A percentile compares a stretch with the other conserved stretches of the same genome.
Conservation (phyloP, 768 basidiomycete genomes). For the Xerocomus brunneocitrinus region DNA sequence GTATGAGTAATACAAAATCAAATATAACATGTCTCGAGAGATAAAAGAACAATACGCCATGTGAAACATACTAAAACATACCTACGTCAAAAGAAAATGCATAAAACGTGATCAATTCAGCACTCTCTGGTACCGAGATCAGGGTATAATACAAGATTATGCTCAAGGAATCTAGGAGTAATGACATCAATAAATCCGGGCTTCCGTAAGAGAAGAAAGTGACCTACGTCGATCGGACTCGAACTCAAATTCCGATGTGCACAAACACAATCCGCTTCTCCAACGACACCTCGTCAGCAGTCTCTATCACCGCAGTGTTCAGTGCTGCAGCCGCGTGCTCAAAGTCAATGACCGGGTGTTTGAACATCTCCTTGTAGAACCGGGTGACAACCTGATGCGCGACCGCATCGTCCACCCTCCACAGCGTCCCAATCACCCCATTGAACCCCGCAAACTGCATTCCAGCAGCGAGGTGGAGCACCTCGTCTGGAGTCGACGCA, state of each 20-base stretch:
- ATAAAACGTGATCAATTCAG: no score
- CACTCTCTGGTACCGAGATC: no score
- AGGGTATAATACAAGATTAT: no score
- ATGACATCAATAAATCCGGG: no score
- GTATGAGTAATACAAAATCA: no score
- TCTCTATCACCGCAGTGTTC: not conserved
- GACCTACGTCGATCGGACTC: no score
- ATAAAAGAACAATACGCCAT: no score
- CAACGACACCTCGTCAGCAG: not conserved
- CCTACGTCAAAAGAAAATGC: no score
- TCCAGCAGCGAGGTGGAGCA: not conserved
- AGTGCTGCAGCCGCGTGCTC: not conserved
- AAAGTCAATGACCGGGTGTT: not conserved
- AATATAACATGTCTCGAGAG: no score
- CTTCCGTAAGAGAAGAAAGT: no score
- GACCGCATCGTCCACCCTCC: not conserved
- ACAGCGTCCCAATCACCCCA: not conserved
- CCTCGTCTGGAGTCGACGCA: not conserved
- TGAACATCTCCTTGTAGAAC: not conserved
- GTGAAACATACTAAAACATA: no score
- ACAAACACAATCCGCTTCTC: not conserved
- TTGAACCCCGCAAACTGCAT: not conserved
- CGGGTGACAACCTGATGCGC: not conserved
- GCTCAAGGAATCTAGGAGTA: no score
- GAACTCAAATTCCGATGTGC: not conserved